phyloP scores from a whole-genome alignment of 192 early-diverging fungal genomes.

The Glomus cerebriforme region DNA sequence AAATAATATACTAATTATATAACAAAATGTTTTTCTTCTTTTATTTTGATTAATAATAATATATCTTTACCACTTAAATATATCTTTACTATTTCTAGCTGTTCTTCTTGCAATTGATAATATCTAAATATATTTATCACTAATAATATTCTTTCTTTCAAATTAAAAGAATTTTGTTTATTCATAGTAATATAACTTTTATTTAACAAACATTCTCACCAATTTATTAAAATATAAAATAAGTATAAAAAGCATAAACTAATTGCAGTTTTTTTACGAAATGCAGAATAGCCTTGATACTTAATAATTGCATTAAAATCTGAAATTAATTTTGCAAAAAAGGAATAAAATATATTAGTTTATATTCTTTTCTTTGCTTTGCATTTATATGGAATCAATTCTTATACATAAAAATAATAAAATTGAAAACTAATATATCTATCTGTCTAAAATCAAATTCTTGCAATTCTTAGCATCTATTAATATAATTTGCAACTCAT shows the following conservation, averaged over 20 bases:
- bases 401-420: too few species aligned
- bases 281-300: background rate
- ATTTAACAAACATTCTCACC: background rate
- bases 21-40: background rate
- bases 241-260: background rate
- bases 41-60: background rate
- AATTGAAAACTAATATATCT: background rate
- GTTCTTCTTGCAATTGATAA: background rate
- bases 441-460: constrained; percentile 2
- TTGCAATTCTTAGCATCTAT: background rate
- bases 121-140: too few species aligned
- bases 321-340: background rate
- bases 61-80: constrained; percentile 7
- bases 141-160: too few species aligned
- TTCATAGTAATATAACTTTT: too few species aligned
- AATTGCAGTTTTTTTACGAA: background rate
- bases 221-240: background rate
- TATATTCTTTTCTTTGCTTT: background rate
- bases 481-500: background rate
- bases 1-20: background rate
- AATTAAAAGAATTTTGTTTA: too few species aligned
- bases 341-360: background rate
- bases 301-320: constrained; percentile 8
- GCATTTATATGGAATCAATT: background rate
- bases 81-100: background rate